Conservation (phyloP, 2,329 filamentous ascomycete species). For the Ophiocordyceps camponoti-saundersi region DNA sequence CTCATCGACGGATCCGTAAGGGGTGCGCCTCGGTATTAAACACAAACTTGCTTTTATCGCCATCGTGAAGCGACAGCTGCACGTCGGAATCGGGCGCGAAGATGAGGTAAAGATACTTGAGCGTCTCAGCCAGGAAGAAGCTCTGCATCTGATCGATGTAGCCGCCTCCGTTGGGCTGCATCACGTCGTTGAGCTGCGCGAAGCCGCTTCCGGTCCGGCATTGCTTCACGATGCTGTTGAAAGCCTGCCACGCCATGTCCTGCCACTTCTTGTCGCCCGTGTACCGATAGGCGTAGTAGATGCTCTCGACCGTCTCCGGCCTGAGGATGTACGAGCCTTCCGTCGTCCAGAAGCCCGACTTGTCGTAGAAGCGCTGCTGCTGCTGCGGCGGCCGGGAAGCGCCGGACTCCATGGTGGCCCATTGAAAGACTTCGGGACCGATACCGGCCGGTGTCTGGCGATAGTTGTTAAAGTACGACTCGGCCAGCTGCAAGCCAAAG, state of each 20-base stretch:
- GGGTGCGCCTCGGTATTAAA: conserved; percentile 34
- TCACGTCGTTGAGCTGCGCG: conserved; percentile 49
- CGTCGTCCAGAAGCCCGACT: conserved; percentile 56
- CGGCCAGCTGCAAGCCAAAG: conserved; percentile 56
- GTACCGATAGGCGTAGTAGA: conserved; percentile 73
- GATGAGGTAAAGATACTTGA: conserved; percentile 72
- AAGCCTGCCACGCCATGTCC: conserved; percentile 72
- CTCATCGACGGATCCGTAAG: conserved; percentile 9
- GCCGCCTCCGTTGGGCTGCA: conserved; percentile 39
- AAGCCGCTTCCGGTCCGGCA: conserved; percentile 51
- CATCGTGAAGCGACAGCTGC: conserved; percentile 32
- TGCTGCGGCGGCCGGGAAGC: conserved; percentile 24
- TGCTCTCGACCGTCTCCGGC: conserved; percentile 68
- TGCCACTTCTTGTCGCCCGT: conserved; percentile 63
- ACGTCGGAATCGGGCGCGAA: conserved; percentile 40
- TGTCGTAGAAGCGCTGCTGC: conserved; percentile 42
- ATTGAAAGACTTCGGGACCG: conserved; percentile 57
- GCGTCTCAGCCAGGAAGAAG: conserved; percentile 73
- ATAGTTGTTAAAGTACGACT: conserved; percentile 63
- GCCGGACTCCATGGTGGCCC: conserved; percentile 29
- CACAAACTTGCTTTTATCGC: conserved; percentile 27
- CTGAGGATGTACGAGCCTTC: conserved; percentile 48
- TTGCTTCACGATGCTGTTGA: conserved; percentile 47
- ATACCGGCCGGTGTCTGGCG: conserved; percentile 49
- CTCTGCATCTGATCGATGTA: conserved; percentile 63